Evolutionary conservation across 225 moss, liverwort and hornwort genomes (phyloP).

Genomic region (Anthoceros angustus): DNA sequence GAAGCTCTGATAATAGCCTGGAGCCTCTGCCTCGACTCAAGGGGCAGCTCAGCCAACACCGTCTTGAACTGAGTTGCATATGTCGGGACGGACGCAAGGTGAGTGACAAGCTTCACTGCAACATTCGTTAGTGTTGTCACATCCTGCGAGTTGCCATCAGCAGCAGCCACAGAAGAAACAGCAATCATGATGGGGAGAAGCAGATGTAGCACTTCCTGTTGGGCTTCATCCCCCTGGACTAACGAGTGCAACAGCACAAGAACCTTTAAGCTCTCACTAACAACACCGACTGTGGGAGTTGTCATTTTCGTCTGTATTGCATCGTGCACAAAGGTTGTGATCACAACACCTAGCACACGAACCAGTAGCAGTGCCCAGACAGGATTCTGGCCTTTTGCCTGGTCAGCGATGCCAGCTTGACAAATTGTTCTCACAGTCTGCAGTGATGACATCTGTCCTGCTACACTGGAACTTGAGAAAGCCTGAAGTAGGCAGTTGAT

Average conservation of each 20-base stretch:
- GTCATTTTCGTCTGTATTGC: constrained; percentile 65
- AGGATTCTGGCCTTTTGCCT: constrained; percentile 36
- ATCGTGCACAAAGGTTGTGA: constrained; percentile 45
- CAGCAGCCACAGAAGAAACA: constrained; percentile 57
- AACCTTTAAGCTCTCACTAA: constrained; percentile 81
- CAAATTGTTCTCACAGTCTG: constrained; percentile 58
- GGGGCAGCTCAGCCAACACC: constrained; percentile 74
- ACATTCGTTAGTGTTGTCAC: constrained; percentile 44
- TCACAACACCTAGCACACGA: constrained; percentile 59
- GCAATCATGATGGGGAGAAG: constrained; percentile 76
- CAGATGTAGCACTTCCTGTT: constrained; percentile 73
- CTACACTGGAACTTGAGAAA: constrained; percentile 30
- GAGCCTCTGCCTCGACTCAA: constrained; percentile 78
- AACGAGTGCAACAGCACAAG: constrained; percentile 77
- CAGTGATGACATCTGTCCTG: constrained; percentile 63
- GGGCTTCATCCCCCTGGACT: constrained; percentile 76
- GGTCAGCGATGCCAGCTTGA: constrained; percentile 46
- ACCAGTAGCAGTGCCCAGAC: constrained; percentile 58
- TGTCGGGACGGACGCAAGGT: constrained; percentile 72
- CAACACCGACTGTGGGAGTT: constrained; percentile 43
- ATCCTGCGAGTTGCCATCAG: constrained; percentile 39
- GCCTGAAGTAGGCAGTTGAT: constrained; percentile 54
- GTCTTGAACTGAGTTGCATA: constrained; percentile 71
- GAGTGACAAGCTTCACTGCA: constrained; percentile 87
- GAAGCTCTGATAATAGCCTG: constrained; percentile 83